phyloP scores from a whole-genome alignment of 306 rosid species.

The Acacia acuminata region DNA sequence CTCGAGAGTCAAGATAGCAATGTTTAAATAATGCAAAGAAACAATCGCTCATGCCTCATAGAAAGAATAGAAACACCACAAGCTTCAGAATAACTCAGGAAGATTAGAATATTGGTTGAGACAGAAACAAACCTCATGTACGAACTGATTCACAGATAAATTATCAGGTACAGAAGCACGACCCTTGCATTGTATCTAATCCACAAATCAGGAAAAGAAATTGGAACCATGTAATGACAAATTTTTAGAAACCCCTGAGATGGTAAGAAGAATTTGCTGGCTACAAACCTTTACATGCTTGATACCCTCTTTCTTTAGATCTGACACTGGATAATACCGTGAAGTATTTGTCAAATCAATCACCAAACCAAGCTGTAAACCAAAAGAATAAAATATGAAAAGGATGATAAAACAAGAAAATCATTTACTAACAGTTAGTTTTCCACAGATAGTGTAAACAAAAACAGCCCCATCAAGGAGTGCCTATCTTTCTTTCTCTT shows the following conservation, averaged over 20 bases:
- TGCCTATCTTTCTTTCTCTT: not conserved
- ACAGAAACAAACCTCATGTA: slow-evolving; percentile 80
- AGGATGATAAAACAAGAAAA: slow-evolving; percentile 3
- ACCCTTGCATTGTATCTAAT: slow-evolving; percentile 93
- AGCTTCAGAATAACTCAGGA: slow-evolving; percentile 22
- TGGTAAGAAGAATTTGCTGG: slow-evolving; percentile 25
- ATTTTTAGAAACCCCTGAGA: not conserved
- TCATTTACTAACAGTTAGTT: not conserved
- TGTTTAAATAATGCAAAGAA: slow-evolving; percentile 19
- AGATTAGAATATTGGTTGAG: slow-evolving; percentile 19
- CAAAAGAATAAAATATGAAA: slow-evolving; percentile 33
- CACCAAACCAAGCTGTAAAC: slow-evolving; percentile 95
- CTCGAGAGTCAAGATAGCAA: not conserved
- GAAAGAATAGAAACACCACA: slow-evolving; percentile 21
- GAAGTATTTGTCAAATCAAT: slow-evolving; percentile 94
- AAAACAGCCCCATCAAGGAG: not conserved
- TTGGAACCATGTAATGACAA: slow-evolving; percentile 11
- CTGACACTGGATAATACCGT: slow-evolving; percentile 81
- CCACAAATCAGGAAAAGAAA: slow-evolving; percentile 36
- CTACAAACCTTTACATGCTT: slow-evolving; percentile 85
- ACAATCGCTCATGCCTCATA: not conserved
- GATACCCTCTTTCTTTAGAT: slow-evolving; percentile 93
- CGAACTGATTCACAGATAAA: slow-evolving; percentile 81
- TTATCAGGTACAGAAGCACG: slow-evolving; percentile 95
- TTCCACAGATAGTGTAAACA: slow-evolving; percentile 1